phyloP scores from a whole-genome alignment of 306 rosid genomes.

The Purshia tridentata region DNA sequence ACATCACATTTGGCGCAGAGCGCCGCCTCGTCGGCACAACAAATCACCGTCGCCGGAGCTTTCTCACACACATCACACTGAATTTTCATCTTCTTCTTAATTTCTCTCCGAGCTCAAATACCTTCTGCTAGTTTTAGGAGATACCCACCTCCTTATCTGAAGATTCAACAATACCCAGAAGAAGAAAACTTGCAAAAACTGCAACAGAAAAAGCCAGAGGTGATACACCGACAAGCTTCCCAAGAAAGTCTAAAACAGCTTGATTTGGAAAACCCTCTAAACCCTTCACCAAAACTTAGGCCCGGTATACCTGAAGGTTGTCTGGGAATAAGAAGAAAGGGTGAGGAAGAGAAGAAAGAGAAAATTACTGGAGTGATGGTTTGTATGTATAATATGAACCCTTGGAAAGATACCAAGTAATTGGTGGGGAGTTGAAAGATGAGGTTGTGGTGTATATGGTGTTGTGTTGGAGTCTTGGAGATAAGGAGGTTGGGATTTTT shows the following conservation, averaged over 20 bases:
- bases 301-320: neutral
- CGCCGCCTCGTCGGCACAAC: constrained; percentile 98
- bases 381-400: neutral
- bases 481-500: constrained; percentile 36
- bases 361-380: neutral
- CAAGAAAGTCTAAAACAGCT: neutral
- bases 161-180: neutral
- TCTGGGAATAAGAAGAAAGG: neutral
- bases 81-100: constrained; percentile 55
- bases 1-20: constrained; percentile 87
- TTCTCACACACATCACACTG: constrained; percentile 99
- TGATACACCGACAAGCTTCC: neutral
- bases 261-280: neutral
- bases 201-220: neutral
- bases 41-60: constrained; percentile 87
- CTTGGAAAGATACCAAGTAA: constrained; percentile 13
- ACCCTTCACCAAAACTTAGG: neutral
- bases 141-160: too few relatives aligned
- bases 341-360: neutral
- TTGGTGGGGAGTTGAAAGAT: constrained; percentile 33
- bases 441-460: neutral
- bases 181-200: neutral
- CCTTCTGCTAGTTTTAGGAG: too few relatives aligned
- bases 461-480: constrained; percentile 16
- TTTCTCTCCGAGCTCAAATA: neutral